A percentile compares a stretch with the other conserved stretches of the same genome.
Conservation (phyloP, 441 rosid species). For the Gossypium schwendimanii region DNA sequence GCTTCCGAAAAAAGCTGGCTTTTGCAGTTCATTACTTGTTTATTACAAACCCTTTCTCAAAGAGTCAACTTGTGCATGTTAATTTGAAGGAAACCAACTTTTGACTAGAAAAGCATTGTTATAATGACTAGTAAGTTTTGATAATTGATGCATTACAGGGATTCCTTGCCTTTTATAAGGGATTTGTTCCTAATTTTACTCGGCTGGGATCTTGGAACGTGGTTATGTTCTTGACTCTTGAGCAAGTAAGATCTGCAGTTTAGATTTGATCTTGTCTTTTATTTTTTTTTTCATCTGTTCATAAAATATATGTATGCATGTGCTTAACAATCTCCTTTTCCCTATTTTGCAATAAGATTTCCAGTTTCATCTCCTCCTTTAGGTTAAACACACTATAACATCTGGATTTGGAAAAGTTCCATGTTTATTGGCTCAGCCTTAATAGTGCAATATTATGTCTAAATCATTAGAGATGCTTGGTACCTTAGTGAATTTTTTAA, state of each 20-base stretch:
- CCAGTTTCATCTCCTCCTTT: neutral
- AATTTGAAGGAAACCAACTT: neutral
- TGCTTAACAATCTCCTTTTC: neutral
- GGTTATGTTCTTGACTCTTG: slow-evolving; percentile 62
- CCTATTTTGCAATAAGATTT: neutral
- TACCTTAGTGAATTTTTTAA: neutral
- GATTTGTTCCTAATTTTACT: slow-evolving; percentile 61
- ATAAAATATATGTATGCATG: neutral
- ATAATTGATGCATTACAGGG: slow-evolving; percentile 34
- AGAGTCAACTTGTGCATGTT: neutral
- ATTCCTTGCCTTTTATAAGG: slow-evolving; percentile 56
- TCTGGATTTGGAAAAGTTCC: neutral
- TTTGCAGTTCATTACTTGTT: neutral
- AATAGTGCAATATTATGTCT: neutral
- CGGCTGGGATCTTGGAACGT: slow-evolving; percentile 67
- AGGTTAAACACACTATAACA: neutral
- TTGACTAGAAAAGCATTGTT: slow-evolving; percentile 5
- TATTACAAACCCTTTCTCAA: neutral
- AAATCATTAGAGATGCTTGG: neutral
- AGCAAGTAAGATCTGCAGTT: slow-evolving; percentile 44
- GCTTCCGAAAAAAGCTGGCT: neutral
- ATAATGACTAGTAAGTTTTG: neutral
- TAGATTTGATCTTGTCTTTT: neutral
- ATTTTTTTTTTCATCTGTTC: neutral
- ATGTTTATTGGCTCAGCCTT: neutral